Conservation (phyloP, 1,139 yeast genomes). For the Yamadazyma mexicana region DNA sequence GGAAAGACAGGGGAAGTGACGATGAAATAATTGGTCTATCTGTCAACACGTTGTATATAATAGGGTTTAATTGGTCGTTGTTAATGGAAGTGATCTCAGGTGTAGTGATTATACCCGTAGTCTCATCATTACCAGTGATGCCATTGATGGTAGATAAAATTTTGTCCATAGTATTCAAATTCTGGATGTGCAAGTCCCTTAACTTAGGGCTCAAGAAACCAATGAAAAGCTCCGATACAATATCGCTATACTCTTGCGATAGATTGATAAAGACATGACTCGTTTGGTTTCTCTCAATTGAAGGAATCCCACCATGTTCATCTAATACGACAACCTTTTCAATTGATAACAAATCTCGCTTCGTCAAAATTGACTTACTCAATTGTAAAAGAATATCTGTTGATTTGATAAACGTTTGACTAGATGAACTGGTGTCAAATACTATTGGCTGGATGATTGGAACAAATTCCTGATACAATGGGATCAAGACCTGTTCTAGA, state of each 20-base stretch:
- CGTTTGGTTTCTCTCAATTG: conserved; percentile 74
- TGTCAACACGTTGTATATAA: conserved; percentile 83
- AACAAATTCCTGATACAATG: conserved; percentile 46
- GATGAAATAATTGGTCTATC: conserved; percentile 93
- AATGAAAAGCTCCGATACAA: conserved; percentile 59
- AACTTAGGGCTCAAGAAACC: conserved; percentile 47
- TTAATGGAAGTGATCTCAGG: conserved; percentile 46
- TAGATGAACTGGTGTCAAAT: conserved; percentile 35
- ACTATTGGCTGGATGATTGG: conserved; percentile 66
- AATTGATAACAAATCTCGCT: conserved; percentile 47
- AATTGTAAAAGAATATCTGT: conserved; percentile 32
- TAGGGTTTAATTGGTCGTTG: conserved; percentile 64
- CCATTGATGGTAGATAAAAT: conserved; percentile 31
- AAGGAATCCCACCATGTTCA: conserved; percentile 86
- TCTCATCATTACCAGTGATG: conserved; percentile 36
- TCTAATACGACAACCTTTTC: conserved; percentile 84
- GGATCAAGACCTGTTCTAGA: conserved; percentile 38
- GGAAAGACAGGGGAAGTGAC: conserved; percentile 76
- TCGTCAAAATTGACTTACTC: conserved; percentile 25
- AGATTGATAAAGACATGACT: conserved; percentile 88
- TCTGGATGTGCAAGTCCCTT: conserved; percentile 54
- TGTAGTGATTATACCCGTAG: conserved; percentile 46
- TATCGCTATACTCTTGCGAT: conserved; percentile 74
- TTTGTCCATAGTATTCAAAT: conserved; percentile 54
- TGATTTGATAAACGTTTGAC: conserved; percentile 33